Conservation (phyloP, 352 stramenopile species). For the Phytophthora pisi region DNA sequence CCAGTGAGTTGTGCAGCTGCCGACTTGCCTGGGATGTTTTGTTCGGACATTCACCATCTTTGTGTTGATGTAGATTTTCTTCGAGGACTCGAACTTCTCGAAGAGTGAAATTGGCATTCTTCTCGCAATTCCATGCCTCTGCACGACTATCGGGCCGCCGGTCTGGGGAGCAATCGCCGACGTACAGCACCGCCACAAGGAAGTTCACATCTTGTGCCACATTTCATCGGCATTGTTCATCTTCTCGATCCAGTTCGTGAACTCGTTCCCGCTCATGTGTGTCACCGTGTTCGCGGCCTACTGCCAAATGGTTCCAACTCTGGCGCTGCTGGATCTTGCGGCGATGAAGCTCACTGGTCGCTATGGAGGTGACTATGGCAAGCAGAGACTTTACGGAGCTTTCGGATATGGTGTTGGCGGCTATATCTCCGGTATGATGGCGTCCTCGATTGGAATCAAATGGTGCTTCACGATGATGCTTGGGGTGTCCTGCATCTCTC, state of each 20-base stretch:
- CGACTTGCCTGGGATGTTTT: no score
- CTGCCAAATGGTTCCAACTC: slow-evolving; percentile 43
- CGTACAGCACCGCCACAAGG: slow-evolving; percentile 43
- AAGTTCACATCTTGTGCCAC: slow-evolving; percentile 53
- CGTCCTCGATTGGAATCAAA: slow-evolving; percentile 43
- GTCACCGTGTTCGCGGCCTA: slow-evolving; percentile 41
- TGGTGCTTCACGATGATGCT: slow-evolving; percentile 61
- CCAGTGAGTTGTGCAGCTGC: slow-evolving; percentile 11
- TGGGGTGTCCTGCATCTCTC: slow-evolving; percentile 39
- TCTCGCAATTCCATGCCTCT: slow-evolving; percentile 52
- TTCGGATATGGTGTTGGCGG: slow-evolving; percentile 57
- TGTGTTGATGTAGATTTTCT: slow-evolving; percentile 26
- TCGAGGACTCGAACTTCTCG: slow-evolving; percentile 32
- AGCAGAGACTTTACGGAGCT: slow-evolving; percentile 59
- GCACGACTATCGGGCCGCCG: slow-evolving; percentile 48
- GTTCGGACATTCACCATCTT: neutral
- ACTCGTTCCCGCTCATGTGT: slow-evolving; percentile 43
- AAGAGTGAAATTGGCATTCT: slow-evolving; percentile 60
- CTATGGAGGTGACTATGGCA: slow-evolving; percentile 58
- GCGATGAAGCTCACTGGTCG: slow-evolving; percentile 52
- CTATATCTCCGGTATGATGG: slow-evolving; percentile 51
- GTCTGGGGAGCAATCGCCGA: slow-evolving; percentile 60
- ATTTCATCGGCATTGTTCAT: slow-evolving; percentile 46
- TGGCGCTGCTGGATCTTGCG: slow-evolving; percentile 57
- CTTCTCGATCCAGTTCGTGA: slow-evolving; percentile 47